phyloP scores from a whole-genome alignment of 805 yeast species.

The Ogataea pilisensis region DNA sequence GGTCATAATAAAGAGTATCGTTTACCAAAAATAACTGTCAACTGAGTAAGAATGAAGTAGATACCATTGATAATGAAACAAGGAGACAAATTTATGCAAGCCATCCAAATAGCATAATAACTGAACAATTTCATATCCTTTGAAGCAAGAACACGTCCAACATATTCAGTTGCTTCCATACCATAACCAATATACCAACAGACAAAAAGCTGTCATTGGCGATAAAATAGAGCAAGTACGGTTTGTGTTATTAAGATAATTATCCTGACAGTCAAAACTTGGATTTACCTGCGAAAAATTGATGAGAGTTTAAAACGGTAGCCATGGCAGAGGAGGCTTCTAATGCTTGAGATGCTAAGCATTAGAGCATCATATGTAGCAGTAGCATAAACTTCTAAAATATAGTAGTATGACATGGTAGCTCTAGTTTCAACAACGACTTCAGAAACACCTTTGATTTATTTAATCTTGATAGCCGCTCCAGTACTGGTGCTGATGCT shows the following conservation, averaged over 20 bases:
- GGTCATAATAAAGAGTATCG: conserved; percentile 51
- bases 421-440: conserved; percentile 16
- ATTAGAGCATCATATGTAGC: conserved; percentile 17
- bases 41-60: conserved; percentile 65
- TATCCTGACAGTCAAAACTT: too few relatives aligned
- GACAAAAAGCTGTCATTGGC: conserved; percentile 63
- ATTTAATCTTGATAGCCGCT: too few relatives aligned
- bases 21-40: conserved; percentile 58
- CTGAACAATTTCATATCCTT: conserved; percentile 30
- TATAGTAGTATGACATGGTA: conserved; percentile 19
- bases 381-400: conserved; percentile 22
- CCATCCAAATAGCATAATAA: conserved; percentile 58
- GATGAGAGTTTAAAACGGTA: not conserved
- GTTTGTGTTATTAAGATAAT: conserved; percentile 40
- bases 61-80: conserved; percentile 83
- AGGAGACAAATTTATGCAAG: conserved; percentile 72
- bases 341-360: conserved; percentile 9
- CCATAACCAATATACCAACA: conserved; percentile 55
- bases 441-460: too few relatives aligned
- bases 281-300: not conserved
- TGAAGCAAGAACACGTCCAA: conserved; percentile 51
- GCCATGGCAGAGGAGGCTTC: not conserved
- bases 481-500: too few relatives aligned
- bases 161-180: conserved; percentile 66
- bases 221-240: conserved; percentile 38